A percentile compares a stretch with the other conserved stretches of the same genome.
phyloP scores from a whole-genome alignment of 805 yeast species.

The Candida arabinofermentans region DNA sequence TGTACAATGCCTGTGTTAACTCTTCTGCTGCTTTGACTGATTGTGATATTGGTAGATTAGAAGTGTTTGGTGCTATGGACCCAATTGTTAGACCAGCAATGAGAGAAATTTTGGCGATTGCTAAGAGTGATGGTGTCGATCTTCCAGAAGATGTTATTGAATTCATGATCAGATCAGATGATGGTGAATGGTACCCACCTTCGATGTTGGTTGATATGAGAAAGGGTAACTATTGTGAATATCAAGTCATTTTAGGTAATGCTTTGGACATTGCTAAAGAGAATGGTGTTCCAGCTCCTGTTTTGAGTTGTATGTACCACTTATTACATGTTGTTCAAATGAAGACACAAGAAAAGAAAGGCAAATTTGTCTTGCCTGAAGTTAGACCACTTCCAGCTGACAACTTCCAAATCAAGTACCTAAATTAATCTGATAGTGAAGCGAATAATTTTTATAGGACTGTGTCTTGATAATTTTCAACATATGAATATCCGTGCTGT shows the following conservation, averaged over 20 bases:
- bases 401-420: conserved; percentile 13
- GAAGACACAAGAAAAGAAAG: conserved; percentile 30
- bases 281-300: conserved; percentile 30
- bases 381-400: conserved; percentile 27
- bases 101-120: conserved; percentile 41
- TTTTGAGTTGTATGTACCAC: conserved; percentile 23
- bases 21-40: conserved; percentile 40
- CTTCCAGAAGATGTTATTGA: conserved; percentile 33
- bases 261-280: conserved; percentile 30
- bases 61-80: conserved; percentile 27
- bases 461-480: too few relatives aligned
- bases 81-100: conserved; percentile 36
- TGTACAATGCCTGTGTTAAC: conserved; percentile 46
- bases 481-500: too few relatives aligned
- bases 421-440: conserved; percentile 5
- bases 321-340: conserved; percentile 29
- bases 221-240: conserved; percentile 39
- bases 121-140: conserved; percentile 43
- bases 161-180: conserved; percentile 38
- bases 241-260: conserved; percentile 41
- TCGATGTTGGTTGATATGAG: conserved; percentile 46
- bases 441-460: not conserved
- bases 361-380: conserved; percentile 27
- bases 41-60: conserved; percentile 37
- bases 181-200: conserved; percentile 38